phyloP scores from a whole-genome alignment of 1,284 basidiomycete genomes.

The Rhizoctonia solani region DNA sequence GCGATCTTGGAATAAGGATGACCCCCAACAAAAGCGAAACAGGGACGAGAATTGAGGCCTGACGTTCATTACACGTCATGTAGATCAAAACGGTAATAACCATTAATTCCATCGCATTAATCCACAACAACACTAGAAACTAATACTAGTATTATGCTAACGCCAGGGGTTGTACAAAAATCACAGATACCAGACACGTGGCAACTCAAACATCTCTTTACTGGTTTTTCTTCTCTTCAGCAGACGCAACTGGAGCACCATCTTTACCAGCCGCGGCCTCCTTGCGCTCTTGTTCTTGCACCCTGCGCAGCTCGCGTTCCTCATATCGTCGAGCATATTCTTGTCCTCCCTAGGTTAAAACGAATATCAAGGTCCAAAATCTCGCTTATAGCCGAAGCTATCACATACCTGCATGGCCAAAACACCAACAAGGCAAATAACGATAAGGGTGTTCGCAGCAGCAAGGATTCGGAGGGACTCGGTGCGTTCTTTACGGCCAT shows the following conservation, averaged over 20 bases:
- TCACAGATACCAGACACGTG: slow-evolving; percentile 13
- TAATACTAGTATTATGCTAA: neutral
- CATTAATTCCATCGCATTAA: too few species aligned
- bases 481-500: slow-evolving; percentile 65
- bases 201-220: slow-evolving; percentile 3
- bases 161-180: neutral
- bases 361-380: slow-evolving; percentile 9
- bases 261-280: slow-evolving; percentile 24
- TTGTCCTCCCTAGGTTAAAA: slow-evolving; percentile 72
- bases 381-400: neutral
- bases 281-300: slow-evolving; percentile 47
- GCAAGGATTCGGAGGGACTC: slow-evolving; percentile 79
- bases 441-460: slow-evolving; percentile 83
- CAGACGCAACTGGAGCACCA: neutral
- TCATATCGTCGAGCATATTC: slow-evolving; percentile 78
- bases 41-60: neutral
- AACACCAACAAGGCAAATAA: slow-evolving; percentile 65
- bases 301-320: slow-evolving; percentile 57
- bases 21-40: too few species aligned
- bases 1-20: too few species aligned
- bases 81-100: too few species aligned
- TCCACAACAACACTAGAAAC: neutral
- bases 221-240: slow-evolving; percentile 35
- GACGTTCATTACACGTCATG: neutral
- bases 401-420: slow-evolving; percentile 66